Percentiles rank a stretch among this genome's conserved stretches.
These are phyloP conservation scores for Camellia granthamiana DNA, from an alignment of 148 eudicot species.

Conservation along the genomic window DNA sequence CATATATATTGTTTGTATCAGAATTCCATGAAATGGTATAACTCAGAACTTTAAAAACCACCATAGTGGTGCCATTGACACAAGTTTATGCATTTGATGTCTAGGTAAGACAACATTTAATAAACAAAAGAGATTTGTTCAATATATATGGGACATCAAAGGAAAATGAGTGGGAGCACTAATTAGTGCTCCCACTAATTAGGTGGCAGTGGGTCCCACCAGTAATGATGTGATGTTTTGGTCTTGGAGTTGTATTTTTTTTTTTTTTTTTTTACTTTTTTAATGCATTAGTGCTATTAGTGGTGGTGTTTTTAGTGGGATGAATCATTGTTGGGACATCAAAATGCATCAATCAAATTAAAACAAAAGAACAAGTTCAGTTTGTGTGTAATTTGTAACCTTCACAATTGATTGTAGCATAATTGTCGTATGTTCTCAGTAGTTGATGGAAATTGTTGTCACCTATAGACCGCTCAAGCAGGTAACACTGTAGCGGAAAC, in stretches of 20 bases:
- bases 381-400: not conserved
- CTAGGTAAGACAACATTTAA: not conserved
- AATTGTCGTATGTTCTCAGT: not conserved
- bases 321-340: no score
- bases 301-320: no score
- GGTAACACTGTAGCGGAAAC: not conserved
- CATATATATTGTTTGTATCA: not conserved
- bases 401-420: not conserved
- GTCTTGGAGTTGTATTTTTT: no score
- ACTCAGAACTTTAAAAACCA: not conserved
- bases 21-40: not conserved
- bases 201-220: no score
- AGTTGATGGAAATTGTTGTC: not conserved
- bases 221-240: no score
- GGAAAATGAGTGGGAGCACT: no score
- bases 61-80: not conserved
- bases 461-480: not conserved
- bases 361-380: not conserved
- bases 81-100: not conserved
- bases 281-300: no score
- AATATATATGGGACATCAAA: not conserved
- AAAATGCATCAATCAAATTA: not conserved
- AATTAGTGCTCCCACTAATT: no score
- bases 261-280: no score
- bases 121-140: not conserved